Conservation (phyloP, 2,329 filamentous ascomycete genomes). For the Pleurostoma richardsiae region DNA sequence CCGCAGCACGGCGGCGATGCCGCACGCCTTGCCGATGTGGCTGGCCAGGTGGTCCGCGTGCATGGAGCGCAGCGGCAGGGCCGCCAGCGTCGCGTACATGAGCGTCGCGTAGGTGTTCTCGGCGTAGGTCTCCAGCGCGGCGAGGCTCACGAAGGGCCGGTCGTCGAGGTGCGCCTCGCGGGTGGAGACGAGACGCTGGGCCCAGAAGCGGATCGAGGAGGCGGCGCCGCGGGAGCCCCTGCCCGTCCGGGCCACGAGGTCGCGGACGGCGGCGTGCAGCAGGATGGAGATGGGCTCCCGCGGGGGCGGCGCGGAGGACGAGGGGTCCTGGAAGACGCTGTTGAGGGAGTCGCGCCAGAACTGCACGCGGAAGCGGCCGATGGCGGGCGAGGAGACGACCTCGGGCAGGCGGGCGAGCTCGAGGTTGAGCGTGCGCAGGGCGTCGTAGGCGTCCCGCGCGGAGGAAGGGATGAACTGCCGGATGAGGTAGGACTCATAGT, state of each 20-base stretch:
- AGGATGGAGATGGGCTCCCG: conserved; percentile 89
- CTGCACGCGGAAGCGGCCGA: conserved; percentile 84
- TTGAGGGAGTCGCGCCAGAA: conserved; percentile 89
- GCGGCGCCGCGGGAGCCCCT: conserved; percentile 25
- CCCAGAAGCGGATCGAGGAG: conserved; percentile 63
- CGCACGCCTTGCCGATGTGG: conserved; percentile 90
- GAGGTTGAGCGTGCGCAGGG: conserved; percentile 87
- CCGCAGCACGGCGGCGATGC: conserved; percentile 80
- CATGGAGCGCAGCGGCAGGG: conserved; percentile 73
- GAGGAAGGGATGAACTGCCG: conserved; percentile 76
- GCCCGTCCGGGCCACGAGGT: conserved; percentile 43
- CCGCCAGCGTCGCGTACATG: conserved; percentile 80
- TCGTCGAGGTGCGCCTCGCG: conserved; percentile 81
- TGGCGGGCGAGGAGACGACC: conserved; percentile 78
- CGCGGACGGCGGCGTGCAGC: conserved; percentile 65
- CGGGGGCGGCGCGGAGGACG: conserved; percentile 61
- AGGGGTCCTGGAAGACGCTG: conserved; percentile 52
- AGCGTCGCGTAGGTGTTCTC: conserved; percentile 94
- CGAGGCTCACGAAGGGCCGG: conserved; percentile 69
- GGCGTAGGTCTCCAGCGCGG: conserved; percentile 77
- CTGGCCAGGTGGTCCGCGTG: conserved; percentile 89
- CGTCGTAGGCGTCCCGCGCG: conserved; percentile 78
- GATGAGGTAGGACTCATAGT: conserved; percentile 83
- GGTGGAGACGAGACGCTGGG: conserved; percentile 71
- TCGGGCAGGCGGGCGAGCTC: conserved; percentile 89